phyloP scores from a whole-genome alignment of 139 green algal species.

The Chlorella sp. region DNA sequence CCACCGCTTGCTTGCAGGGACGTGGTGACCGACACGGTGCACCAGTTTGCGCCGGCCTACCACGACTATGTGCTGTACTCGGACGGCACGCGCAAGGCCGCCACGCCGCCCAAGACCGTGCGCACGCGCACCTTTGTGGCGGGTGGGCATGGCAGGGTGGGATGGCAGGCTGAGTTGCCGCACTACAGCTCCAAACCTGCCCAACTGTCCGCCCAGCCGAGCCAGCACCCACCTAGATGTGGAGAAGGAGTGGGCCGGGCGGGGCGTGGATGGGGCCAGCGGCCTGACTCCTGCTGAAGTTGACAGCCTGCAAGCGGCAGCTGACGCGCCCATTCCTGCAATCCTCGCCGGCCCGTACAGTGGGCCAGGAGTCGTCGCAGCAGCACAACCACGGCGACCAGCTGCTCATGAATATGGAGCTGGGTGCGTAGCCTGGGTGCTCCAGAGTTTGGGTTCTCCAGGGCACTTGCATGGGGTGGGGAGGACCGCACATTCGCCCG shows the following conservation, averaged over 20 bases:
- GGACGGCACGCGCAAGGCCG: slow-evolving; percentile 70
- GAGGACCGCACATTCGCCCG: too few relatives aligned
- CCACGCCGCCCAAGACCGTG: slow-evolving; percentile 31
- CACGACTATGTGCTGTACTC: slow-evolving; percentile 94
- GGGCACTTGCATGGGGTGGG: too few relatives aligned
- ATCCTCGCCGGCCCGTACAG: not conserved
- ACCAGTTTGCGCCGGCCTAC: slow-evolving; percentile 93
- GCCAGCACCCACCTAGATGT: too few relatives aligned
- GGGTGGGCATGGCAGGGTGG: not conserved
- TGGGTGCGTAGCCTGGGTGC: slow-evolving; percentile 21
- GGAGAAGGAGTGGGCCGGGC: too few relatives aligned
- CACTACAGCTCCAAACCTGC: too few relatives aligned
- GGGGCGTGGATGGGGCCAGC: too few relatives aligned
- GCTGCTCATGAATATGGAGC: slow-evolving; percentile 63
- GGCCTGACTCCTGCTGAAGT: too few relatives aligned
- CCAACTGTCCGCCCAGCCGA: too few relatives aligned
- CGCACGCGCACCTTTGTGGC: slow-evolving; percentile 44
- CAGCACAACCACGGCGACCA: slow-evolving; percentile 27
- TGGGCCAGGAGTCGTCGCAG: slow-evolving; percentile 43
- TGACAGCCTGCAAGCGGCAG: not conserved
- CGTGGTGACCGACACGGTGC: slow-evolving; percentile 88
- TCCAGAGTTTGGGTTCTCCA: not conserved
- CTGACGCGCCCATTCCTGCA: not conserved
- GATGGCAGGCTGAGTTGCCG: not conserved
- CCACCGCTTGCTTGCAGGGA: slow-evolving; percentile 55